Conservation (phyloP, 2,329 filamentous ascomycete genomes). For the Onygenales sp. region DNA sequence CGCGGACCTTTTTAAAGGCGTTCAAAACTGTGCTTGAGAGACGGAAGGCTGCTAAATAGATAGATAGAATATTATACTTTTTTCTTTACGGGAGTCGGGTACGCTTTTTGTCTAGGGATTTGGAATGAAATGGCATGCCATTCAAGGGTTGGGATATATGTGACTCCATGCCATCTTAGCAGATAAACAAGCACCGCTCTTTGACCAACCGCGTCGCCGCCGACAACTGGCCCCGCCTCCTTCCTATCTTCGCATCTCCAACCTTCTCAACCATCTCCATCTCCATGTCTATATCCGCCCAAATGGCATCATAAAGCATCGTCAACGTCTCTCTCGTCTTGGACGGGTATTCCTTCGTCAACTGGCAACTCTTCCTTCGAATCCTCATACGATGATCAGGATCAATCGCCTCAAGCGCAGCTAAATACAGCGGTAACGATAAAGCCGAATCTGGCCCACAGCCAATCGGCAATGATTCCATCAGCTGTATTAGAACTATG, state of each 20-base stretch:
- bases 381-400: neutral
- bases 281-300: neutral
- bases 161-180: neutral
- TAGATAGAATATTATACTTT: neutral
- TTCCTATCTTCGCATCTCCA: too few relatives aligned
- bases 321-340: neutral
- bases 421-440: neutral
- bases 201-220: neutral
- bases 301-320: neutral
- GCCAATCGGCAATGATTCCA: neutral
- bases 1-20: neutral
- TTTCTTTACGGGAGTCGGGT: too few relatives aligned
- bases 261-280: neutral
- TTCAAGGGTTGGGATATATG: too few relatives aligned
- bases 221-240: neutral
- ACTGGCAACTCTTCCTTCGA: neutral
- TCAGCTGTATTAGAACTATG: neutral
- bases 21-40: neutral
- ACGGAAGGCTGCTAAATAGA: neutral
- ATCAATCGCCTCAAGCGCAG: slow-evolving; percentile 1
- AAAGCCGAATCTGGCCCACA: slow-evolving; percentile 1
- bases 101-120: neutral
- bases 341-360: neutral
- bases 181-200: neutral
- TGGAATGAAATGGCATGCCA: neutral